Evolutionary conservation across 2,329 filamentous ascomycete species (phyloP).

Genomic region (Metarhizium humberi): DNA sequence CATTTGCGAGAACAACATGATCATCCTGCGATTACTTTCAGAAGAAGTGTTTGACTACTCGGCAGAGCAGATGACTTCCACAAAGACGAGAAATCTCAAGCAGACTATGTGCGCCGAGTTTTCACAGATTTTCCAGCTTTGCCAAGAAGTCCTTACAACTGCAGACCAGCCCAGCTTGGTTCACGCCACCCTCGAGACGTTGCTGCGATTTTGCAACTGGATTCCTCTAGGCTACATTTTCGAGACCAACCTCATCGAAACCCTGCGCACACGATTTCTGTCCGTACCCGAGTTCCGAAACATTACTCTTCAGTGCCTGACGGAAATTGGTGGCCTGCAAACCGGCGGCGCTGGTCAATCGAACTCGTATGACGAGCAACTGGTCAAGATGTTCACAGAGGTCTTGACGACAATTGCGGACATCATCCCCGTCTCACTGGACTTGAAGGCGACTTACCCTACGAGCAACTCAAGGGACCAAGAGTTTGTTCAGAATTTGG

Average conservation of each 20-base stretch:
- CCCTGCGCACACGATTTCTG: slow-evolving; percentile 82
- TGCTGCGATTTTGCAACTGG: slow-evolving; percentile 97
- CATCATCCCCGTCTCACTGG: slow-evolving; percentile 83
- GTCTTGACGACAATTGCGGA: slow-evolving; percentile 85
- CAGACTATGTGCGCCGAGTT: slow-evolving; percentile 99
- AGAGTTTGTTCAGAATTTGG: slow-evolving; percentile 95
- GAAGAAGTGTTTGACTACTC: slow-evolving; percentile 99
- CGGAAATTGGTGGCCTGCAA: slow-evolving; percentile 90
- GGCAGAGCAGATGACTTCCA: slow-evolving; percentile 97
- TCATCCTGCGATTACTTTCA: slow-evolving; percentile 85
- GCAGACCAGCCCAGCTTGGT: slow-evolving; percentile 82
- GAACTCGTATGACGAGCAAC: slow-evolving; percentile 82
- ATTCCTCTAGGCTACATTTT: slow-evolving; percentile 98
- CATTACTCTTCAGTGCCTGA: slow-evolving; percentile 90
- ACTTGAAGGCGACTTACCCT: slow-evolving; percentile 84
- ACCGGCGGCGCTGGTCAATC: slow-evolving; percentile 60
- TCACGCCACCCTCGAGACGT: slow-evolving; percentile 92
- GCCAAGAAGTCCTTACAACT: slow-evolving; percentile 86
- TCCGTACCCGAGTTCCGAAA: slow-evolving; percentile 94
- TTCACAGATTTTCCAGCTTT: slow-evolving; percentile 95
- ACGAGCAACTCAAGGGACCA: slow-evolving; percentile 89
- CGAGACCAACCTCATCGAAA: slow-evolving; percentile 93
- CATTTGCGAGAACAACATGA: slow-evolving; percentile 99
- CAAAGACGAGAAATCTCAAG: slow-evolving; percentile 93
- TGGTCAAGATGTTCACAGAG: slow-evolving; percentile 97